Base-by-base conservation (phyloP, 2,329 filamentous ascomycete genomes). In the Chaetomium sp. region DNA sequence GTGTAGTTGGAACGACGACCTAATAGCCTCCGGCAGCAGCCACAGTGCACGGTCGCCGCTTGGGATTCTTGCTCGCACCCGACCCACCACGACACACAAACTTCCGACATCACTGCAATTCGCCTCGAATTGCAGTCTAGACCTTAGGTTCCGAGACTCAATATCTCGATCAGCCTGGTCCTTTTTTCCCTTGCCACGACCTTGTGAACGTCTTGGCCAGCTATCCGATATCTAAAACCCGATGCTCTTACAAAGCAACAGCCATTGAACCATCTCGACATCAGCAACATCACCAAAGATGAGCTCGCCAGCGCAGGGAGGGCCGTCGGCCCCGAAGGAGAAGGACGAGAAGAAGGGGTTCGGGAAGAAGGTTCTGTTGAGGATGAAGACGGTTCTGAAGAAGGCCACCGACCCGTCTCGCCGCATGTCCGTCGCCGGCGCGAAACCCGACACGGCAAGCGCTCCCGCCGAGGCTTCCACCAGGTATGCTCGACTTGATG, bases 371-470 rank as follows among this genome's bases (percentile, higher is more conserved):
- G 75, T 85, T 23, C 67, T 85, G 35, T 79, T 79, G 42, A 77
- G 81, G 42, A 77, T 83, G 72, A 85, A 80, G 77, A 81, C 81
- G 3, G 81, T 82, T 35, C 76, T 84, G 63, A 83, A 76, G 74
- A 80, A 76, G 68, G 74, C 78, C 19, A 56, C 53, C 65, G 80
- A 81, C 65, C 70, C 61, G 42, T 70, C 55, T 67, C 68, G 63
- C 12, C 64, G 67, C 21, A 42, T 64, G 25, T 74, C 54, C 57
- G 71, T 58, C 38, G 50, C 67, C 35, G 64, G 53, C 64, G 61
- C 68, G 9, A 64, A 68, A 53, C 31, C 67, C 38, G 67, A 57
- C 7, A 58, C 68, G 31, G 63, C 72, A 3, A 60, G 58, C 21
- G 61, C 67, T 31, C 57, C 69, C 9, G 50, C 68, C 33, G 64